phyloP scores from a whole-genome alignment of 176 grass and related monocot species.

The Puya raimondii region DNA sequence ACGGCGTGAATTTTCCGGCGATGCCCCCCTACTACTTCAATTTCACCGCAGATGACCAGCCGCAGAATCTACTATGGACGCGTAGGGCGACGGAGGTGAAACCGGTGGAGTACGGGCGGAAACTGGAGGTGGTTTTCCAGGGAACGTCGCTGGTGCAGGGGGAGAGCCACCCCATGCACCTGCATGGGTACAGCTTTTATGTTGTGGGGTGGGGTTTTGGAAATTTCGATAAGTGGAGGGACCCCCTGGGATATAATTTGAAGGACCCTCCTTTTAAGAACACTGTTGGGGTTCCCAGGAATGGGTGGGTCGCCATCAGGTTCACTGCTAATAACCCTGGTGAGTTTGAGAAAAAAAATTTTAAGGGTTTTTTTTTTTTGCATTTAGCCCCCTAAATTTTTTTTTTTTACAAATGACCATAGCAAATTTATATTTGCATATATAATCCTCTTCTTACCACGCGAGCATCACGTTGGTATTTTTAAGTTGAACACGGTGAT shows the following conservation, averaged over 20 bases:
- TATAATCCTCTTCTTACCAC: too few species aligned
- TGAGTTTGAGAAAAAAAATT: conserved; percentile 5
- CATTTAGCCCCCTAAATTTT: background rate
- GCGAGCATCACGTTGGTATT: too few species aligned
- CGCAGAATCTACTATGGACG: background rate
- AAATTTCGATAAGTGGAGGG: conserved; percentile 5
- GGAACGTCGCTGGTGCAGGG: conserved; percentile 8
- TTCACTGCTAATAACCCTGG: conserved; percentile 13
- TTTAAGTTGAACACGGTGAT: too few species aligned
- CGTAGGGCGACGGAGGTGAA: background rate
- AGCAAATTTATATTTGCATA: too few species aligned
- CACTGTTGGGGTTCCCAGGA: conserved; percentile 1
- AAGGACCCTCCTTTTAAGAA: conserved; percentile 15
- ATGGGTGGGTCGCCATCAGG: conserved; percentile 12
- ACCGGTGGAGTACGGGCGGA: background rate
- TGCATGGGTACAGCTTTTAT: conserved; percentile 11
- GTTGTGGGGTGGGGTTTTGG: conserved; percentile 8
- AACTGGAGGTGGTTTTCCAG: conserved; percentile 15
- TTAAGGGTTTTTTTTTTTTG: background rate
- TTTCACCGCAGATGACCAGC: conserved; percentile 8
- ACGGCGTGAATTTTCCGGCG: background rate
- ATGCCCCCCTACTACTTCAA: conserved; percentile 4
- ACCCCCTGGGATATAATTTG: conserved; percentile 7
- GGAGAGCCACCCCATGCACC: conserved; percentile 15
- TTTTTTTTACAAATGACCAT: background rate